Conservation (phyloP, 768 basidiomycete species). For the Tylopilus cervinicoccineus region DNA sequence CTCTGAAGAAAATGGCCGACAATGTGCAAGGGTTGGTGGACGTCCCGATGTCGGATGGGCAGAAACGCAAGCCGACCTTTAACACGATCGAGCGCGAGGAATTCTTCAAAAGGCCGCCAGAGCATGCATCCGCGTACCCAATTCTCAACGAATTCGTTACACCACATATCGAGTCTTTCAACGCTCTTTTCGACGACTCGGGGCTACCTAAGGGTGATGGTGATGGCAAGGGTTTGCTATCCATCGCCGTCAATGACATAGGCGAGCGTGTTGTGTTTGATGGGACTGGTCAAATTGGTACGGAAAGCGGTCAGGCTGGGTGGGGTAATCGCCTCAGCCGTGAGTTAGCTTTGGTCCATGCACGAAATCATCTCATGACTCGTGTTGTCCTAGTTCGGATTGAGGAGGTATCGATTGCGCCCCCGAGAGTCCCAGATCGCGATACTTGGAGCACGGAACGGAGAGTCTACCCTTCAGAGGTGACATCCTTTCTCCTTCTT, state of each 20-base stretch:
- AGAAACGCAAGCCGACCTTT: slow-evolving; percentile 56
- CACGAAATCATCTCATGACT: slow-evolving; percentile 8
- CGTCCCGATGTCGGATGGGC: slow-evolving; percentile 42
- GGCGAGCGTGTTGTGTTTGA: slow-evolving; percentile 93
- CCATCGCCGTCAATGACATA: slow-evolving; percentile 76
- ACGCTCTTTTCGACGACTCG: slow-evolving; percentile 92
- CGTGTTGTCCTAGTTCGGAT: slow-evolving; percentile 69
- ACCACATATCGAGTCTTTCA: slow-evolving; percentile 95
- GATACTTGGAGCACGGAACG: slow-evolving; percentile 72
- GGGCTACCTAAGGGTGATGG: slow-evolving; percentile 71
- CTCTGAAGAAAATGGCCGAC: slow-evolving; percentile 11
- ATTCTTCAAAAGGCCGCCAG: slow-evolving; percentile 71
- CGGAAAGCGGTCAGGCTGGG: slow-evolving; percentile 48
- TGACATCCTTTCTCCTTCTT: slow-evolving; percentile 23
- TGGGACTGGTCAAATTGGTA: slow-evolving; percentile 50
- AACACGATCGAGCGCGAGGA: slow-evolving; percentile 79
- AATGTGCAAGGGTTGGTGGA: not conserved
- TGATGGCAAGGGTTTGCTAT: slow-evolving; percentile 76
- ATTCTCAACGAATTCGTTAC: slow-evolving; percentile 90
- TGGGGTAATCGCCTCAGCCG: slow-evolving; percentile 86
- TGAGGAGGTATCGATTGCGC: slow-evolving; percentile 74
- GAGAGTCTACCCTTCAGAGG: slow-evolving; percentile 87
- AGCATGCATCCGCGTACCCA: slow-evolving; percentile 62
- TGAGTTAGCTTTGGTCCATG: slow-evolving; percentile 40
- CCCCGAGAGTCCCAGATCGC: slow-evolving; percentile 85